Evolutionary conservation across 2,329 filamentous ascomycete genomes (phyloP), one percentile per base, ranked within the genome.

Genomic region (Nemania serpens): DNA sequence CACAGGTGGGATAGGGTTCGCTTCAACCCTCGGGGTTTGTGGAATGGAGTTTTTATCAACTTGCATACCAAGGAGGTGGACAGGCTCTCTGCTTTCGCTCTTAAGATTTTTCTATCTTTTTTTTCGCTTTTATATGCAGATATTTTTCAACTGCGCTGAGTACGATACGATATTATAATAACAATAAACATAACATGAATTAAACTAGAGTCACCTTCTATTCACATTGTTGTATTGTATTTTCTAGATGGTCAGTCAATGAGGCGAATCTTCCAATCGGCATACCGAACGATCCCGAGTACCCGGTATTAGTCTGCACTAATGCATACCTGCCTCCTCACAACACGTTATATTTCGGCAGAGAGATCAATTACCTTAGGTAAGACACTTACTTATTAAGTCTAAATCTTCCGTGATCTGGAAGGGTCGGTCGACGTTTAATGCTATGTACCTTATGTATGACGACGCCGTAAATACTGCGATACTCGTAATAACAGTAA

Each of bases 121-220:
- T 29, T 29, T 29, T 7, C 7, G 7, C 15, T 20, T 20, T 51
- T 52, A 20, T 47, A n/a, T n/a, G 17, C 37, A 36, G 15, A 17
- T 15, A n/a, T 15, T 20, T 18, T 25, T 29, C n/a, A n/a, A 41
- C 15, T 7, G 34, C 34, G 15, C 22, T 29, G 25, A 29, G 25
- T 17, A 22, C 9, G 22, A 41, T 37, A 51, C 41, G 41, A 46
- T 29, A 17, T 15, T 29, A 43, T 41, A 54, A 25, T 54, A 55
- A 50, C 39, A 50, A 57, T 33, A 5, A 58, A 45, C 48, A 34
- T 48, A 41, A 17, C 20, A 29, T n/a, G 22, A 34, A 46, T 18
- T 41, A 46, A n/a, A 25, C 15, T 18, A 6, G 25, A 25, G 39
- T n/a, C 17, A 13, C 11, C 5, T 52, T 43, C 5, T 2, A 2